A percentile compares a stretch with the other conserved stretches of the same genome.
phyloP scores from a whole-genome alignment of 163 green algal genomes.

The Coccomyxa subellipsoidea region DNA sequence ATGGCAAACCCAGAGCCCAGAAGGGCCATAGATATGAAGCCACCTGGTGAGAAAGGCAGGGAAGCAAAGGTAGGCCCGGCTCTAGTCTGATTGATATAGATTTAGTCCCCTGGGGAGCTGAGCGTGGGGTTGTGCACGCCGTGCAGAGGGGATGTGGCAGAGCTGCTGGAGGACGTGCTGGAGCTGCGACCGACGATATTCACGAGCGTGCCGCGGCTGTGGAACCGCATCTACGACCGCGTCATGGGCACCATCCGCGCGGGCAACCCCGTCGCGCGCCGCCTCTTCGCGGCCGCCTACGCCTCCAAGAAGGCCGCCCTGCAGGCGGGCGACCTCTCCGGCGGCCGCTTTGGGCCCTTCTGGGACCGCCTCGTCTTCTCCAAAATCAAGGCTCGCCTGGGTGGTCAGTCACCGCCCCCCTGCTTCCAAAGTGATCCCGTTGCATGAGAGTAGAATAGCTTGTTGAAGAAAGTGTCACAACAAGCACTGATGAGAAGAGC shows the following conservation, averaged over 20 bases:
- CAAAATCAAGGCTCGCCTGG: conserved; percentile 89
- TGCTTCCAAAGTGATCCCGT: not conserved
- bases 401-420: conserved; percentile 35
- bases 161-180: conserved; percentile 92
- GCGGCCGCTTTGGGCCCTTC: conserved; percentile 73
- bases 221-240: conserved; percentile 96
- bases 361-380: conserved; percentile 95
- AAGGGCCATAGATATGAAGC: too few relatives aligned
- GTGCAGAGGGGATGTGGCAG: conserved; percentile 69
- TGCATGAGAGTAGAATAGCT: too few relatives aligned
- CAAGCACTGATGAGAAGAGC: too few relatives aligned
- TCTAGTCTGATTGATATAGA: too few relatives aligned
- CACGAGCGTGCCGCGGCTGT: conserved; percentile 81
- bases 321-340: conserved; percentile 62
- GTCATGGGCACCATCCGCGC: conserved; percentile 38
- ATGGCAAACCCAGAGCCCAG: too few relatives aligned
- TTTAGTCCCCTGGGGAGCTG: too few relatives aligned
- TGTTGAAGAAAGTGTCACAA: too few relatives aligned
- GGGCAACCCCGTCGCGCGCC: conserved; percentile 53
- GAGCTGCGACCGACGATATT: conserved; percentile 73
- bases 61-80: too few relatives aligned
- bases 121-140: not conserved
- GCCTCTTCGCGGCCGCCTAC: conserved; percentile 60
- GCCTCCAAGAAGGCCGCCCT: conserved; percentile 65
- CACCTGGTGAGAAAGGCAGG: too few relatives aligned